These are phyloP conservation scores for Polytrichum commune DNA, from an alignment of 225 moss, liverwort and hornwort genomes.

Conservation along the genomic window DNA sequence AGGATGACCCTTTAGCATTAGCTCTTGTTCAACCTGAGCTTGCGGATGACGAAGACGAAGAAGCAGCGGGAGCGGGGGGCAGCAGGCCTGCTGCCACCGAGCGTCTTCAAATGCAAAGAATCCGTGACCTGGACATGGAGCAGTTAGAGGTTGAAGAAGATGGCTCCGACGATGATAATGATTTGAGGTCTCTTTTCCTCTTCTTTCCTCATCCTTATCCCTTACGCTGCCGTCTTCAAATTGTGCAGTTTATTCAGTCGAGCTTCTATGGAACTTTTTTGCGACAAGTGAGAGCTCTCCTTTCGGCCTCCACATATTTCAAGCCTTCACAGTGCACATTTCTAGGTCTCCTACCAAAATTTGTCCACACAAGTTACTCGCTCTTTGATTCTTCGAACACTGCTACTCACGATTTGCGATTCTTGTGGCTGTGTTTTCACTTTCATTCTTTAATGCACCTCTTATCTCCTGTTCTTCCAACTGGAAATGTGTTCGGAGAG, in stretches of 20 bases:
- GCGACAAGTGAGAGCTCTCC: too few relatives aligned
- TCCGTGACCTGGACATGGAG: constrained; percentile 71
- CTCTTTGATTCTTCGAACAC: too few relatives aligned
- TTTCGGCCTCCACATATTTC: too few relatives aligned
- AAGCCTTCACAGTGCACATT: background rate
- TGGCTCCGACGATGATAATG: constrained; percentile 71
- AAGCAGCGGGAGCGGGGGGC: too few relatives aligned
- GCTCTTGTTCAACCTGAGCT: background rate
- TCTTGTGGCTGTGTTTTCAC: too few relatives aligned
- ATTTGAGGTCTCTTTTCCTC: constrained; percentile 51
- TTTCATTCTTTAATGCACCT: too few relatives aligned
- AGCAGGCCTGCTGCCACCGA: constrained; percentile 10
- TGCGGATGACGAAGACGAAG: background rate
- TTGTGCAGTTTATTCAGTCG: too few relatives aligned
- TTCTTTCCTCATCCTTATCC: background rate
- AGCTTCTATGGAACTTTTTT: too few relatives aligned
- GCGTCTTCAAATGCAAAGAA: constrained; percentile 61
- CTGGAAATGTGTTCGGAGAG: too few relatives aligned
- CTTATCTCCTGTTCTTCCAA: too few relatives aligned
- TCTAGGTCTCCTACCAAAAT: background rate
- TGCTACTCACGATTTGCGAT: too few relatives aligned
- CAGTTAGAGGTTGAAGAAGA: constrained; percentile 92
- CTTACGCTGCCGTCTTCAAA: background rate
- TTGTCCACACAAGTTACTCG: too few relatives aligned
- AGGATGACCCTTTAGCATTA: background rate